phyloP scores from a whole-genome alignment of 345 rosid genomes.

The Camelina hispida region DNA sequence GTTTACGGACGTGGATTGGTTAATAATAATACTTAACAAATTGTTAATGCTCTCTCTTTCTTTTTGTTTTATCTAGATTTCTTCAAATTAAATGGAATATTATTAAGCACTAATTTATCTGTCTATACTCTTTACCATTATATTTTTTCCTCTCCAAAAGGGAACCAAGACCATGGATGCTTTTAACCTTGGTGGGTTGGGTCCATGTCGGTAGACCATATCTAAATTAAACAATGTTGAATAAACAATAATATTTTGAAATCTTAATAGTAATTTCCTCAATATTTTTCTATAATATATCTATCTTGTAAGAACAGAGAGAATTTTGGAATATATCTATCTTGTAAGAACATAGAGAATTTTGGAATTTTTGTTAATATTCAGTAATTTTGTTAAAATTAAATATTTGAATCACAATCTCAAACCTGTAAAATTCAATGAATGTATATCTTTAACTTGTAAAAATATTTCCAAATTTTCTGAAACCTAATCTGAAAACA shows the following conservation, averaged over 20 bases:
- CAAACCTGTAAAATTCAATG: too few relatives aligned
- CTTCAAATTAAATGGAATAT: not conserved
- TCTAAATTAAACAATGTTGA: not conserved
- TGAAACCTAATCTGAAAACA: too few relatives aligned
- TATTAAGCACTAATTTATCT: not conserved
- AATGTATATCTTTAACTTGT: too few relatives aligned
- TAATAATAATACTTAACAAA: not conserved
- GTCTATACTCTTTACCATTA: conserved; percentile 15
- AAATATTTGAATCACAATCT: too few relatives aligned
- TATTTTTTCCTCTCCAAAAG: conserved; percentile 1
- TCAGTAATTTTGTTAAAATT: too few relatives aligned
- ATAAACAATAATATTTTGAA: not conserved
- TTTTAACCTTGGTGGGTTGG: conserved; percentile 34
- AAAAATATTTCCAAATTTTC: too few relatives aligned
- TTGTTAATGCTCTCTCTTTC: not conserved
- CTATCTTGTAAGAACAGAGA: too few relatives aligned
- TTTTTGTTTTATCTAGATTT: not conserved
- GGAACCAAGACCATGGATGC: not conserved
- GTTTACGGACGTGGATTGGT: conserved; percentile 26
- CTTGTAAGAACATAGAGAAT: too few relatives aligned
- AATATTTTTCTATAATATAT: too few relatives aligned
- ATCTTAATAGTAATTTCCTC: not conserved
- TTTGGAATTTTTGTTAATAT: too few relatives aligned
- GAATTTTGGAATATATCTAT: too few relatives aligned
- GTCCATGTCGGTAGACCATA: conserved; percentile 28